Evolutionary conservation across 371 early-diverging fungal species (phyloP).

Genomic region (Lichtheimia corymbifera): DNA sequence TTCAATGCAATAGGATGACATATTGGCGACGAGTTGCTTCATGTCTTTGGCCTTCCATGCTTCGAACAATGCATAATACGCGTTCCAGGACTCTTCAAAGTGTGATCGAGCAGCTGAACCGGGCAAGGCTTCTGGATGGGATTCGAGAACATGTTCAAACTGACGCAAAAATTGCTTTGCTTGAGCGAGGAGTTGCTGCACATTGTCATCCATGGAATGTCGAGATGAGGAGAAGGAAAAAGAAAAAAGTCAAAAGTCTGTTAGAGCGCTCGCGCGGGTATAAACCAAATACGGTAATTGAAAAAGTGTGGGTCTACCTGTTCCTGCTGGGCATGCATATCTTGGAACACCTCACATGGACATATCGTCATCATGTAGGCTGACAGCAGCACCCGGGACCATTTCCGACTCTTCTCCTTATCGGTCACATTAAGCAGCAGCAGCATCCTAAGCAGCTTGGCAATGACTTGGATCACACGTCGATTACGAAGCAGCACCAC

Average conservation of each 20-base stretch:
- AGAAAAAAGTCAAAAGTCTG: constrained; percentile 1
- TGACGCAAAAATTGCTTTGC: constrained; percentile 50
- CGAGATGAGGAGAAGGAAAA: constrained; percentile 11
- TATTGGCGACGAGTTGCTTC: constrained; percentile 55
- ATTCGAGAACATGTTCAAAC: constrained; percentile 59
- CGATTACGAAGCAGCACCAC: constrained; percentile 27
- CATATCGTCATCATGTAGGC: constrained; percentile 72
- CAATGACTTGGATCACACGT: constrained; percentile 35
- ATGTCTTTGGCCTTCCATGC: constrained; percentile 74
- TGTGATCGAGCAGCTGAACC: constrained; percentile 32
- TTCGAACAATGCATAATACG: constrained; percentile 65
- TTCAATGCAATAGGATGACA: constrained; percentile 71
- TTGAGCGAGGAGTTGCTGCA: constrained; percentile 37
- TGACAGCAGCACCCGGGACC: constrained; percentile 63
- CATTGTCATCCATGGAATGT: constrained; percentile 14
- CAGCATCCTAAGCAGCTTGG: constrained; percentile 29
- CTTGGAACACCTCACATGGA: constrained; percentile 58
- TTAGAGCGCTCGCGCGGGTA: not conserved
- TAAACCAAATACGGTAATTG: constrained; percentile 5
- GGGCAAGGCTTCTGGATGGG: constrained; percentile 25
- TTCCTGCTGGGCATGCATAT: constrained; percentile 50
- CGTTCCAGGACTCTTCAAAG: constrained; percentile 52
- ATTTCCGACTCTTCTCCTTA: constrained; percentile 35
- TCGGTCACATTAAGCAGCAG: constrained; percentile 29
- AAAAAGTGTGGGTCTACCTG: constrained; percentile 44